Conservation (phyloP, 176 grass and related monocot species). For the Poa annua region DNA sequence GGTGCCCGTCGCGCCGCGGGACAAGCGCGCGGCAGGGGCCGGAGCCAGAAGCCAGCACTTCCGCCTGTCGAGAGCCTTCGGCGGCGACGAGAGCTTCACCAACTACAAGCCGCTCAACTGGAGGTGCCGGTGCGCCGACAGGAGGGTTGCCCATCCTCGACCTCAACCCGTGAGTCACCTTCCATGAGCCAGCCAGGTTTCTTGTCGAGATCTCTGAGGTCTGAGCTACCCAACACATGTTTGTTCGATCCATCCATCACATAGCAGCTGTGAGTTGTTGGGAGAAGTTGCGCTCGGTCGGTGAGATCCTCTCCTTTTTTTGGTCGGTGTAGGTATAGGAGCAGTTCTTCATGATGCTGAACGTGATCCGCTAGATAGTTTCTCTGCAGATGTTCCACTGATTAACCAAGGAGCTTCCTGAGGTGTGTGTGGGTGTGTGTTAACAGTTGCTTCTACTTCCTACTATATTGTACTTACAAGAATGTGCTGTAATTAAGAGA, state of each 20-base stretch:
- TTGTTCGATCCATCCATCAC: background rate
- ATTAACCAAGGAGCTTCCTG: background rate
- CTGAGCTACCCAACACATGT: background rate
- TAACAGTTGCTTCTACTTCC: background rate
- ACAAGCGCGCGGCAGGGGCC: background rate
- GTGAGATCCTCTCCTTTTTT: background rate
- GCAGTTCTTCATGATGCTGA: background rate
- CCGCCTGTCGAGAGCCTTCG: background rate
- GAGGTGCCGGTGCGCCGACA: conserved; percentile 74
- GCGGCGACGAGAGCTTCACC: conserved; percentile 51
- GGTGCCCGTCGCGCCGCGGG: conserved; percentile 63
- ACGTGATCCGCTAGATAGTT: background rate
- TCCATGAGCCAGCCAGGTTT: background rate
- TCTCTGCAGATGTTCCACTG: background rate
- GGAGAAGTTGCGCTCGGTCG: background rate
- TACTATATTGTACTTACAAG: background rate
- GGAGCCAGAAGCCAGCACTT: background rate
- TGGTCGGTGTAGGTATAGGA: conserved; percentile 33
- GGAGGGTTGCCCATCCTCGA: background rate
- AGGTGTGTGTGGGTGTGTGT: too few species aligned
- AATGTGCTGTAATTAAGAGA: conserved; percentile 30
- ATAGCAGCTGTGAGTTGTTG: background rate
- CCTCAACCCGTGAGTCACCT: conserved; percentile 61
- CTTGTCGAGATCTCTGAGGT: background rate
- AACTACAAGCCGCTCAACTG: conserved; percentile 90